Conservation (phyloP, 2,329 filamentous ascomycete genomes). For the Stagonosporopsis rhizophila region DNA sequence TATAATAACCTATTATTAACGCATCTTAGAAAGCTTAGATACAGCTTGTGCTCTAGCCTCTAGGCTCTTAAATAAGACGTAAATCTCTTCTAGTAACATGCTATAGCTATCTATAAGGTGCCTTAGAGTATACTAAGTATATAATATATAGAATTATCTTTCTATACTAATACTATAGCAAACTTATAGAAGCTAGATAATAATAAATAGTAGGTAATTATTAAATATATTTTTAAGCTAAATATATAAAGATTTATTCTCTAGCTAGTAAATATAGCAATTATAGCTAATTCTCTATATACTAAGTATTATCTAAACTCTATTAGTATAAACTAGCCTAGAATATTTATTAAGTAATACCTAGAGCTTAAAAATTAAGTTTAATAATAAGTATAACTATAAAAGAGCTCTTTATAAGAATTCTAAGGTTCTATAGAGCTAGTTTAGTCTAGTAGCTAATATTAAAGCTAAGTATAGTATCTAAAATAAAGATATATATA, state of each 20-base stretch:
- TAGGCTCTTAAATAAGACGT: background rate
- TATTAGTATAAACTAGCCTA: no score
- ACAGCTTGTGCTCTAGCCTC: no score
- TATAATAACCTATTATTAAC: no score
- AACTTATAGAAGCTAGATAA: background rate
- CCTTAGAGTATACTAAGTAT: background rate
- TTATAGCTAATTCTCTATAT: background rate
- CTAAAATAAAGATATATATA: background rate
- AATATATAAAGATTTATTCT: background rate
- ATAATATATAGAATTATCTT: background rate
- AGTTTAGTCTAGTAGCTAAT: conserved; percentile 3
- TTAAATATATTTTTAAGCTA: background rate
- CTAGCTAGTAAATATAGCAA: background rate
- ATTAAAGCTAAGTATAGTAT: background rate
- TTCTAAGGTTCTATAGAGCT: background rate
- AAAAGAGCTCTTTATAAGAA: background rate
- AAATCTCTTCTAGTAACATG: background rate
- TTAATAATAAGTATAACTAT: background rate
- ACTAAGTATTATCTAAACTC: no score
- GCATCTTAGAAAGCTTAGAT: no score
- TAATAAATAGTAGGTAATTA: background rate
- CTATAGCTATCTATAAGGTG: background rate
- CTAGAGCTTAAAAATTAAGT: no score
- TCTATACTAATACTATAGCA: background rate
- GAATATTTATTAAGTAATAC: no score